Evolutionary conservation across 495 filamentous ascomycete genomes (phyloP).

Genomic region (Hyaloscypha variabilis): DNA sequence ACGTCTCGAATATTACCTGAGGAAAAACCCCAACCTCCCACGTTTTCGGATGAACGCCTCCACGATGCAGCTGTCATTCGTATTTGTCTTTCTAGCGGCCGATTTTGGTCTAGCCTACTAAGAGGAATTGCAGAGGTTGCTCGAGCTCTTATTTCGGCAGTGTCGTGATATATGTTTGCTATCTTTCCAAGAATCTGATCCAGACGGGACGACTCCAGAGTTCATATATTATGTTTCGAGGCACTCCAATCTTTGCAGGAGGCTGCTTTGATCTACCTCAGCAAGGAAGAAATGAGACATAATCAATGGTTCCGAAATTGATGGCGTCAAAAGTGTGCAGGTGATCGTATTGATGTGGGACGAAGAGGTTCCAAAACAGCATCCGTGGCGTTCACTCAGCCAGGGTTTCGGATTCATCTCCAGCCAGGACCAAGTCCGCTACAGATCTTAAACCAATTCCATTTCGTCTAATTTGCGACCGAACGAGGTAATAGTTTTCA

Average conservation of each 20-base stretch:
- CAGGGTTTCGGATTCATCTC: conserved; percentile 7
- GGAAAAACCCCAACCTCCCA: not conserved
- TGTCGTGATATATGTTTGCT: not conserved
- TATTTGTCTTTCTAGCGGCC: conserved; percentile 2
- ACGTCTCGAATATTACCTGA: not conserved
- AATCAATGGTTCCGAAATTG: not conserved
- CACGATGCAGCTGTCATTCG: not conserved
- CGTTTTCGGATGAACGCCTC: not conserved
- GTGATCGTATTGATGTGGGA: not conserved
- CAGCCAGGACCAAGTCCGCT: not conserved
- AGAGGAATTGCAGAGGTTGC: not conserved
- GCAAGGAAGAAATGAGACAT: not conserved
- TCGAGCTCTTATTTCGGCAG: not conserved
- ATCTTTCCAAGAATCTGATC: not conserved
- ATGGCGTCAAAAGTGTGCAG: conserved; percentile 10
- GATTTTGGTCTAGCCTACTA: not conserved
- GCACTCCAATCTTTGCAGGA: not conserved
- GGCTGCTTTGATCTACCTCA: not conserved
- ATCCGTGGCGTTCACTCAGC: not conserved
- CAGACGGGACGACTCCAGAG: not conserved
- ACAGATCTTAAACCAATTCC: not conserved
- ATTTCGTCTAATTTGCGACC: not conserved
- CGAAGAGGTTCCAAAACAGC: not conserved
- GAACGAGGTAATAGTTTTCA: not conserved
- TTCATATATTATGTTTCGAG: not conserved